Percentiles rank a stretch among this genome's conserved stretches.
Evolutionary conservation across 495 filamentous ascomycete genomes (phyloP).

Genomic region (Lineolata rhizophorae): DNA sequence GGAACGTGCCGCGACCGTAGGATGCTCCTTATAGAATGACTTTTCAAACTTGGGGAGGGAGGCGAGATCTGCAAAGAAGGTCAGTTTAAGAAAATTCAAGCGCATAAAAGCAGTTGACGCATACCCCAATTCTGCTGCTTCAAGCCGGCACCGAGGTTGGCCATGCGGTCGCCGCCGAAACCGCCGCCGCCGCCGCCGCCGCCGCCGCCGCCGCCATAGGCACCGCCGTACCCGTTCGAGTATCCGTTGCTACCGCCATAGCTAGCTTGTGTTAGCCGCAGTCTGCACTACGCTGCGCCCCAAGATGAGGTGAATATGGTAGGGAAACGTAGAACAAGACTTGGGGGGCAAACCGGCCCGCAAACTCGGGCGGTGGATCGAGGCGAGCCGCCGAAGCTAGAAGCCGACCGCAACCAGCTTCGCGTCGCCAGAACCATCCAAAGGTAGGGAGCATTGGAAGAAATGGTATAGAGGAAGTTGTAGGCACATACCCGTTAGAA

Average conservation of each 20-base stretch:
- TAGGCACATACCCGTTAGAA: slow-evolving; percentile 24
- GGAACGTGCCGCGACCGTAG: slow-evolving; percentile 50
- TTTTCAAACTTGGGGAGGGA: slow-evolving; percentile 93
- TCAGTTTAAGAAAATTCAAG: neutral
- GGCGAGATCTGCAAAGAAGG: slow-evolving; percentile 39
- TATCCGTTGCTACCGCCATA: slow-evolving; percentile 18
- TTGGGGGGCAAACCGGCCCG: too few relatives aligned
- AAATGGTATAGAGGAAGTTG: too few relatives aligned
- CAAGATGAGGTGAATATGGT: too few relatives aligned
- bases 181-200: slow-evolving; percentile 27
- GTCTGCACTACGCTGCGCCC: too few relatives aligned
- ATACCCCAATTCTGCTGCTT: slow-evolving; percentile 75
- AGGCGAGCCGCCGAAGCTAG: too few relatives aligned
- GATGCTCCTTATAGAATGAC: slow-evolving; percentile 93
- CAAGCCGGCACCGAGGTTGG: slow-evolving; percentile 62
- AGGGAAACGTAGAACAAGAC: too few relatives aligned
- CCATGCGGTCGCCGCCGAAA: slow-evolving; percentile 65
- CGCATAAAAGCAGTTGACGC: slow-evolving; percentile 13
- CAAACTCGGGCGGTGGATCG: too few relatives aligned
- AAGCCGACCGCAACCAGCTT: too few relatives aligned
- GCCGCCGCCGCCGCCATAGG: slow-evolving; percentile 24
- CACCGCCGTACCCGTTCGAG: slow-evolving; percentile 33
- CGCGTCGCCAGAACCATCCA: neutral
- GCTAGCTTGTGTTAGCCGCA: too few relatives aligned
- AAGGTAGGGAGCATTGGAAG: neutral